These are phyloP conservation scores for Hyphopichia pseudoburtonii DNA, from an alignment of 1,139 yeast genomes.

Conservation along the genomic window DNA sequence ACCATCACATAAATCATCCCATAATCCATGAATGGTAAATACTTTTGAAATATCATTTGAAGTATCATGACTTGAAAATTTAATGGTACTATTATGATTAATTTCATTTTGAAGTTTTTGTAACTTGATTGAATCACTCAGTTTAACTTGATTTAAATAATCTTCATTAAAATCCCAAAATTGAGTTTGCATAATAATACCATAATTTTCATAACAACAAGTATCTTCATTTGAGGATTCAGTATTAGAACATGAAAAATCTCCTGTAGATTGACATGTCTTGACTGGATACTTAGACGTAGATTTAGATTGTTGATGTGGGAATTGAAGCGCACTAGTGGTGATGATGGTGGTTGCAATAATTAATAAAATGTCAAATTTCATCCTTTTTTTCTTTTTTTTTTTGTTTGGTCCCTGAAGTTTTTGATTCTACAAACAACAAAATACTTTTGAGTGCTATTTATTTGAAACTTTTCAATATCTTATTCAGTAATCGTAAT, in stretches of 20 bases:
- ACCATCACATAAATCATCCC: constrained; percentile 43
- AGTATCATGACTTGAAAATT: constrained; percentile 8
- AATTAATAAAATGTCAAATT: not conserved
- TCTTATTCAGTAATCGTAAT: too few species aligned
- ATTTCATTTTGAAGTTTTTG: constrained; percentile 6
- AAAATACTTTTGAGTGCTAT: too few species aligned
- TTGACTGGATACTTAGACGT: constrained; percentile 2
- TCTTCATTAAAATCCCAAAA: constrained; percentile 40
- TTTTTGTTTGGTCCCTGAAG: too few species aligned
- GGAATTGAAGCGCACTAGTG: not conserved
- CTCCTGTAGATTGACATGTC: constrained; percentile 1
- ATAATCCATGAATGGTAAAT: constrained; percentile 44
- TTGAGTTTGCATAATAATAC: constrained; percentile 39
- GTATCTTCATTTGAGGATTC: constrained; percentile 24
- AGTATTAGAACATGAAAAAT: constrained; percentile 26
- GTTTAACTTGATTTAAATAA: constrained; percentile 13
- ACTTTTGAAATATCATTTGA: constrained; percentile 17
- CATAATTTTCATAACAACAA: constrained; percentile 37
- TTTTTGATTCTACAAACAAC: too few species aligned
- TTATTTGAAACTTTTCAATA: too few species aligned
- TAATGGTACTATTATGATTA: constrained; percentile 7
- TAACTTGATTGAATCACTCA: constrained; percentile 2
- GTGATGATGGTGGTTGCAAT: not conserved
- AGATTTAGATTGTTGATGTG: not conserved
- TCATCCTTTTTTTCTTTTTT: not conserved